Conservation (phyloP, 2,329 filamentous ascomycete genomes). For the Talaromyces pinophilus region DNA sequence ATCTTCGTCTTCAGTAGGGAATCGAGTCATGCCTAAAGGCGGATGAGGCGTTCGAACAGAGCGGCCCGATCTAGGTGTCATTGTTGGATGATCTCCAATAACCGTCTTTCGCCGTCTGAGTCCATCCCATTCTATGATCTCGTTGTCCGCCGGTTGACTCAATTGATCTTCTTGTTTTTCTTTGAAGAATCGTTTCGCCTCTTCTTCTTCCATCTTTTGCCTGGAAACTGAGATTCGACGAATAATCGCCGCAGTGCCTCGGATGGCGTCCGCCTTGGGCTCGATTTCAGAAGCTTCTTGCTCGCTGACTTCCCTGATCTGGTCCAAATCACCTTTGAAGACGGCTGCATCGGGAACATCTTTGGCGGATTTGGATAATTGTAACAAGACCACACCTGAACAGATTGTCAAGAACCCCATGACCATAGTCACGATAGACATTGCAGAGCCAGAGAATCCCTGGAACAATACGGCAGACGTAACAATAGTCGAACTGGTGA, state of each 20-base stretch:
- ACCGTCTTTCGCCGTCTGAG: constrained; percentile 71
- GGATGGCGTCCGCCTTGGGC: constrained; percentile 93
- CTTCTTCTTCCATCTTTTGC: constrained; percentile 75
- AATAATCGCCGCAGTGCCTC: constrained; percentile 84
- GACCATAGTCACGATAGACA: constrained; percentile 82
- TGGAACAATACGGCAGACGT: constrained; percentile 90
- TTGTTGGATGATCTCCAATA: constrained; percentile 47
- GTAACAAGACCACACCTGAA: constrained; percentile 83
- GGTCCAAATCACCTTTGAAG: constrained; percentile 88
- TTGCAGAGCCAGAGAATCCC: constrained; percentile 84
- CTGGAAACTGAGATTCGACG: constrained; percentile 75
- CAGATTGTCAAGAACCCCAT: constrained; percentile 95
- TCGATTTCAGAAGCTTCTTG: constrained; percentile 96
- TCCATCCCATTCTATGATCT: constrained; percentile 88
- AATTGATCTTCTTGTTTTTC: constrained; percentile 73
- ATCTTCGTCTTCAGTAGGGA: constrained; percentile 67
- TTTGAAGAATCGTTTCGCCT: constrained; percentile 74
- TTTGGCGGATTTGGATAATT: constrained; percentile 97
- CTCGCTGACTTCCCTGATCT: constrained; percentile 91
- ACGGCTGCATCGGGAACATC: constrained; percentile 93
- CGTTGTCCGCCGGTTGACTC: constrained; percentile 75
- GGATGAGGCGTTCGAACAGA: constrained; percentile 62
- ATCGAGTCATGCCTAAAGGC: constrained; percentile 82
- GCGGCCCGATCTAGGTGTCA: constrained; percentile 45
- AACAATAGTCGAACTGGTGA: constrained; percentile 92